phyloP scores from a whole-genome alignment of 371 early-diverging fungal genomes.

The Mucor sp. region DNA sequence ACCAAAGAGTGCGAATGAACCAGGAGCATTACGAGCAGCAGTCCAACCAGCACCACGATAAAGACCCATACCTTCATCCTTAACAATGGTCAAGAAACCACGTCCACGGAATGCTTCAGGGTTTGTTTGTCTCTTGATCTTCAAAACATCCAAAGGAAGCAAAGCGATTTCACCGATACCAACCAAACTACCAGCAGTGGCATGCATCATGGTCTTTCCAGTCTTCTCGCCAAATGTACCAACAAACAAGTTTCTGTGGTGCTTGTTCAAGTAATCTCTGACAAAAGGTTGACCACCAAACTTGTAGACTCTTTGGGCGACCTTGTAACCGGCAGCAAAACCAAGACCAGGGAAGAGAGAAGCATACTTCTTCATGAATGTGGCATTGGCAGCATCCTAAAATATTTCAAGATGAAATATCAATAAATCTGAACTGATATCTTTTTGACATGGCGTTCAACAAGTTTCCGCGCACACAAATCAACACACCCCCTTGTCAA shows the following conservation, averaged over 20 bases:
- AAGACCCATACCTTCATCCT: conserved; percentile 90
- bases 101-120: conserved; percentile 89
- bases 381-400: conserved; percentile 78
- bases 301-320: conserved; percentile 95
- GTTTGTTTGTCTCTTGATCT: conserved; percentile 97
- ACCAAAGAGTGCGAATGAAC: conserved; percentile 96
- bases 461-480: neutral
- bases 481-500: conserved; percentile 11
- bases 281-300: conserved; percentile 98
- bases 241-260: conserved; percentile 80
- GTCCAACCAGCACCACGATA: conserved; percentile 98
- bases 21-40: conserved; percentile 97
- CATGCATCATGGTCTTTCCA: conserved; percentile 95
- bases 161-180: conserved; percentile 97
- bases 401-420: conserved; percentile 13
- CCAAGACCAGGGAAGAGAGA: conserved; percentile 97
- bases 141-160: conserved; percentile 94
- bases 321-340: conserved; percentile 96
- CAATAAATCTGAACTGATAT: neutral
- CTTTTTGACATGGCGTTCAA: neutral
- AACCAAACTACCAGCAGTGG: conserved; percentile 95
- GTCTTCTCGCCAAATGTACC: conserved; percentile 89
- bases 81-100: conserved; percentile 77
- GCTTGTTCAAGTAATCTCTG: conserved; percentile 85
- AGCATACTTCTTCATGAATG: conserved; percentile 80